Percentiles rank a stretch among this genome's conserved stretches.
Conservation (phyloP, 306 rosid genomes). For the Vigna nakashimae region DNA sequence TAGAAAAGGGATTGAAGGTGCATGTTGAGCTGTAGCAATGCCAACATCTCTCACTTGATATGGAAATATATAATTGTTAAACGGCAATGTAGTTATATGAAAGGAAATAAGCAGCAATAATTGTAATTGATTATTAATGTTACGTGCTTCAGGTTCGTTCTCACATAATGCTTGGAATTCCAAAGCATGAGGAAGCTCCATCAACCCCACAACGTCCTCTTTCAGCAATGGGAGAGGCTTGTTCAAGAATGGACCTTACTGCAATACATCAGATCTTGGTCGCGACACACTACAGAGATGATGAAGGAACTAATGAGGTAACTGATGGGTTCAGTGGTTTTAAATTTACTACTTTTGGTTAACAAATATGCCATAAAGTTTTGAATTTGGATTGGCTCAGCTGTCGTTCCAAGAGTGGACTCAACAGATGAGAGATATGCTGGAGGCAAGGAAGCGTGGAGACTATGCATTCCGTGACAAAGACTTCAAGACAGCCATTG, state of each 20-base stretch:
- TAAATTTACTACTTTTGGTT: conserved; percentile 37
- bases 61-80: conserved; percentile 33
- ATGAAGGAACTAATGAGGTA: conserved; percentile 98
- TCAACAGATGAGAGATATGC: conserved; percentile 96
- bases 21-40: conserved; percentile 11
- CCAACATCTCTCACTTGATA: conserved; percentile 25
- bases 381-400: conserved; percentile 60
- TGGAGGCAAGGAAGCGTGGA: conserved; percentile 96
- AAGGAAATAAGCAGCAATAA: conserved; percentile 30
- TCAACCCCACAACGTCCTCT: conserved; percentile 91
- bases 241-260: conserved; percentile 99
- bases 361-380: conserved; percentile 42
- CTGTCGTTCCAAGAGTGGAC: conserved; percentile 99
- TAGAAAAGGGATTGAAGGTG: conserved; percentile 7
- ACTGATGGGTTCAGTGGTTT: conserved; percentile 33
- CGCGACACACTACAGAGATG: conserved; percentile 85
- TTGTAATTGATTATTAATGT: conserved; percentile 25
- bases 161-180: conserved; percentile 84
- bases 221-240: conserved; percentile 98
- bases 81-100: conserved; percentile 31
- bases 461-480: conserved; percentile 93
- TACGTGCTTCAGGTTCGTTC: conserved; percentile 75
- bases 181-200: conserved; percentile 86
- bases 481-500: conserved; percentile 85
- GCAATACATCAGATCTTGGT: conserved; percentile 97